Conservation (phyloP, 2,329 filamentous ascomycete species). For the Aspergillus sp. region DNA sequence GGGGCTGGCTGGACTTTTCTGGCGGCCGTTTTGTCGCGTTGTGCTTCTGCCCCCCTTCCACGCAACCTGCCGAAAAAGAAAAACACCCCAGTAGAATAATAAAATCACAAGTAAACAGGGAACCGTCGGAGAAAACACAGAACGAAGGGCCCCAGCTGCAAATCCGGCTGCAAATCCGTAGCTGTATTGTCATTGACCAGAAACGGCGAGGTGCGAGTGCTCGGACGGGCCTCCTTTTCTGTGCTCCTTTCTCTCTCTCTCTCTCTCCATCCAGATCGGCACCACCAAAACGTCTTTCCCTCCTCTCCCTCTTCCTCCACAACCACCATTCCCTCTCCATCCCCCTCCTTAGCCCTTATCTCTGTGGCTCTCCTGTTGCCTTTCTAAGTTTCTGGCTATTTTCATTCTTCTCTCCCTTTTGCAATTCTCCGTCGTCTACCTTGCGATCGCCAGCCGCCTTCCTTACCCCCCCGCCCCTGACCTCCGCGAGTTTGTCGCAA, state of each 20-base stretch:
- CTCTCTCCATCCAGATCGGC: conserved; percentile 7
- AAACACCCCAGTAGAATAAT: conserved; percentile 11
- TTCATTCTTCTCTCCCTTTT: conserved; percentile 6
- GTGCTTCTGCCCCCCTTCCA: conserved; percentile 14
- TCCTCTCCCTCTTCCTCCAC: conserved; percentile 21
- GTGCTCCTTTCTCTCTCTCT: conserved; percentile 9
- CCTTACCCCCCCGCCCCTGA: conserved; percentile 3
- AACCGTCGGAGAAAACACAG: conserved; percentile 3
- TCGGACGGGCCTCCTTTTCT: background rate
- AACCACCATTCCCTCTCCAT: conserved; percentile 16
- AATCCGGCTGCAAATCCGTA: background rate
- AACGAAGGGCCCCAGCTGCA: background rate
- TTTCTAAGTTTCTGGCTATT: background rate
- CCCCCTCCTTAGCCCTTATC: conserved; percentile 19
- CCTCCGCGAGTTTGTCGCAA: conserved; percentile 22
- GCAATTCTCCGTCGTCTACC: conserved; percentile 11
- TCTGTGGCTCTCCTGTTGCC: conserved; percentile 2
- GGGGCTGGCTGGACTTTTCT: conserved; percentile 3
- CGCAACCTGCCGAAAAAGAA: conserved; percentile 25
- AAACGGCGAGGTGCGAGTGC: background rate
- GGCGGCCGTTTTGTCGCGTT: background rate
- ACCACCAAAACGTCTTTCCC: conserved; percentile 13
- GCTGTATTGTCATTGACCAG: background rate
- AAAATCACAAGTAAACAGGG: background rate
- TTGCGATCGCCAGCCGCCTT: conserved; percentile 1